phyloP scores from a whole-genome alignment of 1,139 yeast genomes.

The Lodderomyces parapsilosis region DNA sequence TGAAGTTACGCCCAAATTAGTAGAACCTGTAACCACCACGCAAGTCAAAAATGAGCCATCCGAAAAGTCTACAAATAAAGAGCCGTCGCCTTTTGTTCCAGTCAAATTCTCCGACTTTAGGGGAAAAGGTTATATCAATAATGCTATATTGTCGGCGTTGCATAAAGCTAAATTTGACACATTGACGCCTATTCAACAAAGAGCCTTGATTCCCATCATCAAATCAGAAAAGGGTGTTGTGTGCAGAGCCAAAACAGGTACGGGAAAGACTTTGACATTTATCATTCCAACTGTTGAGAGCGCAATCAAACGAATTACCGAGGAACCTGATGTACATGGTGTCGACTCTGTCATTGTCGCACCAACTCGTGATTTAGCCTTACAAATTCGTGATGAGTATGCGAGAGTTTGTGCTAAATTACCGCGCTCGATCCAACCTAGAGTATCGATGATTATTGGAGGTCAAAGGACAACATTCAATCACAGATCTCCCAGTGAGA shows the following conservation, averaged over 20 bases:
- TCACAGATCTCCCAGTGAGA: slow-evolving; percentile 30
- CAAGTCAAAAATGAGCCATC: not conserved
- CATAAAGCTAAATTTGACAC: slow-evolving; percentile 40
- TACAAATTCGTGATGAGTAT: slow-evolving; percentile 74
- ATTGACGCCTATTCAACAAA: slow-evolving; percentile 79
- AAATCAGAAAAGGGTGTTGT: slow-evolving; percentile 62
- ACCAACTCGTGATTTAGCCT: slow-evolving; percentile 91
- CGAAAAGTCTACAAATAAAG: not conserved
- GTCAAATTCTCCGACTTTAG: slow-evolving; percentile 13
- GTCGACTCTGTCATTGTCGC: slow-evolving; percentile 71
- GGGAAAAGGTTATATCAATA: slow-evolving; percentile 16
- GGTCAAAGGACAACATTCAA: slow-evolving; percentile 31
- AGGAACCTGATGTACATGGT: slow-evolving; percentile 19
- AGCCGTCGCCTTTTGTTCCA: slow-evolving; percentile 4
- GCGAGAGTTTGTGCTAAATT: slow-evolving; percentile 36
- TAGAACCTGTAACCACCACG: not conserved
- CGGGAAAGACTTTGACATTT: slow-evolving; percentile 91
- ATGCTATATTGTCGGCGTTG: slow-evolving; percentile 29
- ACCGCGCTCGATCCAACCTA: slow-evolving; percentile 15
- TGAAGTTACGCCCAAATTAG: not conserved
- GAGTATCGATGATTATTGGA: slow-evolving; percentile 36
- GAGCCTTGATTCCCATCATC: slow-evolving; percentile 67
- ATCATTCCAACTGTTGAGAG: slow-evolving; percentile 72
- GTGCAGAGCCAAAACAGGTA: slow-evolving; percentile 91
- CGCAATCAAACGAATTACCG: slow-evolving; percentile 12